A percentile compares a stretch with the other conserved stretches of the same genome.
phyloP scores from a whole-genome alignment of 2,329 filamentous ascomycete species.

The Scedosporium apiospermum region DNA sequence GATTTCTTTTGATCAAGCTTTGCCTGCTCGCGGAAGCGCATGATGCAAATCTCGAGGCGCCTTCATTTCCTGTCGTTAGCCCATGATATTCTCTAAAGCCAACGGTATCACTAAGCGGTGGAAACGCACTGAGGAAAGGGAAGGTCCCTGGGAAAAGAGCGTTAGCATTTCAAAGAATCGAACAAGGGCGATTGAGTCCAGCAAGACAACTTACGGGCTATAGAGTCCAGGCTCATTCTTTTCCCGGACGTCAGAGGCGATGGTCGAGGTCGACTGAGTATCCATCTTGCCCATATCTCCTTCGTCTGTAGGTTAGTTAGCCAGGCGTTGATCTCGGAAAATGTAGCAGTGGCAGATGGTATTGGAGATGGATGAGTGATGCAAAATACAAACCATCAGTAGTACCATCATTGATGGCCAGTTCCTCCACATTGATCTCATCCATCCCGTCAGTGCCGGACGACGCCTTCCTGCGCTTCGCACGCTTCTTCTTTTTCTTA shows the following conservation, averaged over 20 bases:
- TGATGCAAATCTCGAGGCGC: slow-evolving; percentile 77
- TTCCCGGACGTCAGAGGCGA: too few species aligned
- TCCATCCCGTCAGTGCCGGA: slow-evolving; percentile 29
- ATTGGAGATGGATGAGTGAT: slow-evolving; percentile 9
- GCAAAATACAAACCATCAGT: neutral
- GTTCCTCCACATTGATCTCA: slow-evolving; percentile 62
- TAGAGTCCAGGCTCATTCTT: neutral
- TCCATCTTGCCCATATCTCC: too few species aligned
- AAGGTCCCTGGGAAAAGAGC: neutral
- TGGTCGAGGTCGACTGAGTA: too few species aligned
- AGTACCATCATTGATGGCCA: slow-evolving; percentile 1
- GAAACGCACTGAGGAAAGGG: neutral
- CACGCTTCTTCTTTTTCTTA: slow-evolving; percentile 10
- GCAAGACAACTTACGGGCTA: neutral
- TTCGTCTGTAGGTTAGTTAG: too few species aligned
- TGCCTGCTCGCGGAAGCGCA: slow-evolving; percentile 68
- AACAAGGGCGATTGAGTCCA: neutral
- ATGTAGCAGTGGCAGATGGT: too few species aligned
- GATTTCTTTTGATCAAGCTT: slow-evolving; percentile 57
- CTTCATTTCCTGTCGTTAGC: slow-evolving; percentile 24
- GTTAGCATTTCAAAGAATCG: neutral
- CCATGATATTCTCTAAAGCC: neutral
- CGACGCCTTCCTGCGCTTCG: slow-evolving; percentile 18
- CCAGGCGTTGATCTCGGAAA: too few species aligned
- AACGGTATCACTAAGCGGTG: neutral